Evolutionary conservation across 2,329 filamentous ascomycete species (phyloP), one percentile per base, ranked within the genome.

Genomic region (Calonectria pseudoreteaudii): DNA sequence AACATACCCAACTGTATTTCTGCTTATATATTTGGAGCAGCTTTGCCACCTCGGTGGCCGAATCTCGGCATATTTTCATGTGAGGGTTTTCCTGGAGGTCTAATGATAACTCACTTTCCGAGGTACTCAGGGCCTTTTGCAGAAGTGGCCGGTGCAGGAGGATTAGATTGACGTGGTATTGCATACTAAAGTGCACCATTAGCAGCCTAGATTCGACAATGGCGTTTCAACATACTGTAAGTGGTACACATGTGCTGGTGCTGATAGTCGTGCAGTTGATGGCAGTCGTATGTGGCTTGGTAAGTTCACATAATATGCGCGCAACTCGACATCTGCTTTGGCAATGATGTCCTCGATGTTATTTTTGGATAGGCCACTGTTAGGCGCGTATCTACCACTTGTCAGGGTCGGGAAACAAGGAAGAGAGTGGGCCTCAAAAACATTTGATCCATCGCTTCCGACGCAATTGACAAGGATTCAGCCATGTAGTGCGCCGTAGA

Each of bases 91-190:
- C 56, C 6, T 3, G 16, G 18, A 28, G 8, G 2, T 38, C 20
- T 26, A 26, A 23, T 4, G 44, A 20, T 36, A n/a, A 23, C 2
- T 7, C 13, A 5, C 9, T 5, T 9, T 52, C 23, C 3, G 9
- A 2, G 30, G 34, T 18, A 7, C 7, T 65, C 14, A 26, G 11
- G 14, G 66, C 52, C 30, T 58, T 49, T 34, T 44, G 58, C 34
- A 77, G 26, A 4, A 81, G 30, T 0, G 80, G 79, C 11, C 77
- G 68, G 28, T 80, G 79, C 3, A 81, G 26, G 1, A 80, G 74
- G 23, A 80, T 79, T 1, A 76, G 26, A 9, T 74, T 69, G 13
- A 75, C 72, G 4, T 81, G 76, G 11, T 78, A 81, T 16, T 80
- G 78, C 3, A 81, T 65, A 31, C 80, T 81, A 14, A 1, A 7